phyloP scores from a whole-genome alignment of 495 filamentous ascomycete species.

The Penicillium herquei region DNA sequence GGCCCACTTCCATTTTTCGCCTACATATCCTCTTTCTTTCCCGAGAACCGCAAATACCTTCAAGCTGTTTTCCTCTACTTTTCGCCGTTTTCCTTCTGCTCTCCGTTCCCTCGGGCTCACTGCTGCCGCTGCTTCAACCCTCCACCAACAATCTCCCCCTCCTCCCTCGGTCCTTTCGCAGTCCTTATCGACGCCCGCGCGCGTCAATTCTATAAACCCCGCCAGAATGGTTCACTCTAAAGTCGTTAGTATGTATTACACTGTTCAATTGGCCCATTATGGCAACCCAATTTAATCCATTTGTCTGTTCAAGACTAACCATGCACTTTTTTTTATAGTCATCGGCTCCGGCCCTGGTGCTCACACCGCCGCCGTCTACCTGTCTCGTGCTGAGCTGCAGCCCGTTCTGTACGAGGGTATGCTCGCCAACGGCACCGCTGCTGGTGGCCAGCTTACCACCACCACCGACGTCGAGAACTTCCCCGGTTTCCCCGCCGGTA shows the following conservation, averaged over 20 bases:
- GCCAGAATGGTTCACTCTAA: slow-evolving; percentile 73
- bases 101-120: slow-evolving; percentile 61
- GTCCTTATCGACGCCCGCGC: slow-evolving; percentile 40
- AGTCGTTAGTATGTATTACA: slow-evolving; percentile 63
- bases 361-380: slow-evolving; percentile 95
- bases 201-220: slow-evolving; percentile 35
- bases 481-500: slow-evolving; percentile 86
- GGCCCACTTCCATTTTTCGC: slow-evolving; percentile 18
- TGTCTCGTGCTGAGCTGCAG: slow-evolving; percentile 84
- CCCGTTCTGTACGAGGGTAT: slow-evolving; percentile 96
- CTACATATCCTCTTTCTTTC: slow-evolving; percentile 17
- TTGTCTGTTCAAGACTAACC: slow-evolving; percentile 11
- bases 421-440: slow-evolving; percentile 93
- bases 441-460: slow-evolving; percentile 94
- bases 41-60: slow-evolving; percentile 15
- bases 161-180: slow-evolving; percentile 37
- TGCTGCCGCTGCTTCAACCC: slow-evolving; percentile 62
- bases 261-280: neutral
- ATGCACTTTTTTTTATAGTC: slow-evolving; percentile 34
- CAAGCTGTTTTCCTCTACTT: slow-evolving; percentile 86
- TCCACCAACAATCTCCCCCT: slow-evolving; percentile 54
- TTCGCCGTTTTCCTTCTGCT: slow-evolving; percentile 62
- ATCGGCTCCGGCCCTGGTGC: slow-evolving; percentile 95
- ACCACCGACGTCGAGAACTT: slow-evolving; percentile 99
- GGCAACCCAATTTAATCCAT: neutral